Percentiles rank a stretch among this genome's conserved stretches.
Evolutionary conservation across 164 flowering plant genomes (phyloP).

Genomic region (Protea cynaroides): DNA sequence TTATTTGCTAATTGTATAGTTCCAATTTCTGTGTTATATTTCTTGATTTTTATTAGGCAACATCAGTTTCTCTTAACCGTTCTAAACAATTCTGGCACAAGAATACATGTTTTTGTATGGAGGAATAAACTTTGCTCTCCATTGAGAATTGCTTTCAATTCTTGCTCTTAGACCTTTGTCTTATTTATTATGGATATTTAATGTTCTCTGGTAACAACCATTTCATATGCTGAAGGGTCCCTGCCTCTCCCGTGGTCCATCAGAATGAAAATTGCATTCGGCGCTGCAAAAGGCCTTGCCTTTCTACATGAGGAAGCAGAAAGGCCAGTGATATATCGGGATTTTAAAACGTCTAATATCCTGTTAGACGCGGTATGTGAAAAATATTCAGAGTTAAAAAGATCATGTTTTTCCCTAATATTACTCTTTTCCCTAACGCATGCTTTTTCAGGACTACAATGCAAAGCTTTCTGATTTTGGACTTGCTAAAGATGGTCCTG

Average conservation of each 20-base stretch:
- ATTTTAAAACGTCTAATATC: conserved; percentile 40
- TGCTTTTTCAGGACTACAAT: conserved; percentile 23
- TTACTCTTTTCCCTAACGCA: not conserved
- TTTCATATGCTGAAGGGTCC: conserved; percentile 30
- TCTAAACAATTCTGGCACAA: not conserved
- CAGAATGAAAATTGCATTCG: conserved; percentile 42
- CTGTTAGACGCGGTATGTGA: conserved; percentile 40
- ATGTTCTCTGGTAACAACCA: conserved; percentile 23
- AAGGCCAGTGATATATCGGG: conserved; percentile 41
- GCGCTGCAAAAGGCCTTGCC: conserved; percentile 42
- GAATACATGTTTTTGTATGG: not conserved
- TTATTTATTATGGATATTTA: conserved; percentile 7
- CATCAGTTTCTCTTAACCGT: not conserved
- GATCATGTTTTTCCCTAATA: not conserved
- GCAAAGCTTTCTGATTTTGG: conserved; percentile 33
- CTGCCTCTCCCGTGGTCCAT: conserved; percentile 41
- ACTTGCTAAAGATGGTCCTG: conserved; percentile 31
- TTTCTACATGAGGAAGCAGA: conserved; percentile 45
- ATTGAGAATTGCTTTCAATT: not conserved
- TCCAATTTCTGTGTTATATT: not conserved
- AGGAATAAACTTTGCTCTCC: not conserved
- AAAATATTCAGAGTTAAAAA: not conserved
- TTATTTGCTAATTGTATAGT: too few relatives aligned
- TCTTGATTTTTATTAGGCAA: not conserved
- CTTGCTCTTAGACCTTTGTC: not conserved